Evolutionary conservation across 768 basidiomycete genomes (phyloP).

Genomic region (Mrakia blollopis): DNA sequence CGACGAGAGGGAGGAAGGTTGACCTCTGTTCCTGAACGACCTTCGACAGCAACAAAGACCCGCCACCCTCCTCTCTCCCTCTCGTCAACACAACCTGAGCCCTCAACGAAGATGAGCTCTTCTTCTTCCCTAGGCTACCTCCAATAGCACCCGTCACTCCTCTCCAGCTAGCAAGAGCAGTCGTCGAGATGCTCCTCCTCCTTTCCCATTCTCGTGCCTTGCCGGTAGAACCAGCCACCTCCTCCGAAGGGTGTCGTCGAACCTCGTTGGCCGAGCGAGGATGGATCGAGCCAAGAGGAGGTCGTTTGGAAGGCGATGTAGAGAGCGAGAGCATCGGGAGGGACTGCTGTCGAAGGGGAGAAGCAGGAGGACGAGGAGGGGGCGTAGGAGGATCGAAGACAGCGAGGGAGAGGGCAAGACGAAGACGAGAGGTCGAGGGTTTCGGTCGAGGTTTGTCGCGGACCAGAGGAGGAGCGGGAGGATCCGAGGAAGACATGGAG

Average conservation of each 20-base stretch:
- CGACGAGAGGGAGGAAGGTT: not conserved
- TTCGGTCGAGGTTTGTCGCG: not conserved
- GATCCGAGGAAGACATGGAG: not conserved
- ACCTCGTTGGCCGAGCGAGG: not conserved
- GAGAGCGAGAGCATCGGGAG: not conserved
- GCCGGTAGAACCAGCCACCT: not conserved
- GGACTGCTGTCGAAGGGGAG: not conserved
- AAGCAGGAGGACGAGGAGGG: slow-evolving; percentile 1
- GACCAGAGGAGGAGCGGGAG: not conserved
- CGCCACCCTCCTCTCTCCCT: not conserved
- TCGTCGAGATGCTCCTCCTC: not conserved
- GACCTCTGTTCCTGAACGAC: not conserved
- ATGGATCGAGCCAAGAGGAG: not conserved
- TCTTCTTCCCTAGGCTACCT: not conserved
- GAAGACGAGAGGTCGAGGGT: not conserved
- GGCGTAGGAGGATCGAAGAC: not conserved
- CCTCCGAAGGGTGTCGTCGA: not conserved
- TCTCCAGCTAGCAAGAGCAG: not conserved
- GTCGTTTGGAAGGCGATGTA: not conserved
- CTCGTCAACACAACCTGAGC: not conserved
- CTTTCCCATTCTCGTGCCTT: not conserved
- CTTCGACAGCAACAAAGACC: not conserved
- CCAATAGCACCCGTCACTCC: not conserved
- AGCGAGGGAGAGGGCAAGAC: not conserved
- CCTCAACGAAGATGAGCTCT: not conserved